Percentiles rank a stretch among this genome's conserved stretches.
These are phyloP conservation scores for Globisporangium iwayamae DNA, from an alignment of 352 stramenopile species.

Conservation along the genomic window DNA sequence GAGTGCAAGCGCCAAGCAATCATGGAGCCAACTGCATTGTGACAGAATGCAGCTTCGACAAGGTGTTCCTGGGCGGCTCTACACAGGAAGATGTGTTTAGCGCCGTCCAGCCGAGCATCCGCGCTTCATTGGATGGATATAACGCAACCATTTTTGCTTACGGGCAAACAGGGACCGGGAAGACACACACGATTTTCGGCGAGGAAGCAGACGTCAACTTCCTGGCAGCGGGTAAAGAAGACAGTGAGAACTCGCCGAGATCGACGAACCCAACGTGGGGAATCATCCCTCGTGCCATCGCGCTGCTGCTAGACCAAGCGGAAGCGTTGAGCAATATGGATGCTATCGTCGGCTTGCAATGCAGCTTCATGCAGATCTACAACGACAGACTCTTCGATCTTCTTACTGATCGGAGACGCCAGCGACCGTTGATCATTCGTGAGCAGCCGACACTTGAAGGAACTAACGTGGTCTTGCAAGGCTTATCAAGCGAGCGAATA, in stretches of 20 bases:
- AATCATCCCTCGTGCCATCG: constrained; percentile 76
- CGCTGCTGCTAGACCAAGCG: constrained; percentile 52
- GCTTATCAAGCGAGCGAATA: constrained; percentile 50
- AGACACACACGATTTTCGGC: constrained; percentile 92
- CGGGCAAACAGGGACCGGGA: constrained; percentile 88
- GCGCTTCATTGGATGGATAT: constrained; percentile 70
- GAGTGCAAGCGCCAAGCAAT: constrained; percentile 16
- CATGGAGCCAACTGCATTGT: constrained; percentile 25
- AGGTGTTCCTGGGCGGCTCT: constrained; percentile 56
- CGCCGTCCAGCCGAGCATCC: constrained; percentile 57
- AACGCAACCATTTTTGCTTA: constrained; percentile 93
- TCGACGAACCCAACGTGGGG: constrained; percentile 37
- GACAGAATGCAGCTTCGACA: constrained; percentile 70
- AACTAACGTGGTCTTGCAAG: constrained; percentile 56
- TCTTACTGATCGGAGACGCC: constrained; percentile 60
- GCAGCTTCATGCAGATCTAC: constrained; percentile 93
- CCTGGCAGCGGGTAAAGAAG: not conserved
- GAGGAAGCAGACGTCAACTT: constrained; percentile 23
- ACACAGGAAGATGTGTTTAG: constrained; percentile 82
- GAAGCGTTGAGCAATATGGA: constrained; percentile 14
- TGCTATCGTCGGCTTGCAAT: constrained; percentile 44
- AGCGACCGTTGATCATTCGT: constrained; percentile 68
- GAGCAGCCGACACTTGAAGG: constrained; percentile 54
- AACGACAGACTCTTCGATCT: constrained; percentile 93
- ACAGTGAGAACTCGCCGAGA: not conserved